These are phyloP conservation scores for Torrubiella hemipterigena DNA, from an alignment of 2,329 filamentous ascomycete genomes.

Conservation along the genomic window DNA sequence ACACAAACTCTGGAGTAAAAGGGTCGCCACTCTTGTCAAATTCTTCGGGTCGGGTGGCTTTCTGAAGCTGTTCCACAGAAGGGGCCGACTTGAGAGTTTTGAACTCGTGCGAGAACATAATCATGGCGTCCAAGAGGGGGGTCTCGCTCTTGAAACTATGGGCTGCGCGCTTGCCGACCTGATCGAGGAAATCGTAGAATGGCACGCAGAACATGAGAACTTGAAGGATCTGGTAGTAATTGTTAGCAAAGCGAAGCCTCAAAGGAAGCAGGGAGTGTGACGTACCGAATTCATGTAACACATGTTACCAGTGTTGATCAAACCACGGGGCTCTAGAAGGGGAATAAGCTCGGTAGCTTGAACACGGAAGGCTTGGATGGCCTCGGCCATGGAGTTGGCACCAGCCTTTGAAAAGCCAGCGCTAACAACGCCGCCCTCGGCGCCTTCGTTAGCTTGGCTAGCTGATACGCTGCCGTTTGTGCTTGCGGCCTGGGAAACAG, in stretches of 20 bases:
- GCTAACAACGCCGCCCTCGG: constrained; percentile 16
- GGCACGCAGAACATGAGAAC: constrained; percentile 86
- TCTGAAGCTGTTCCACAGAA: constrained; percentile 60
- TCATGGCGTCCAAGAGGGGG: constrained; percentile 88
- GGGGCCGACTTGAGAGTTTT: constrained; percentile 69
- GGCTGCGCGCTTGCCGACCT: constrained; percentile 69
- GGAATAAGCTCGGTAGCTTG: constrained; percentile 53
- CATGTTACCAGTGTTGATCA: constrained; percentile 97
- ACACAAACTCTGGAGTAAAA: constrained; percentile 89
- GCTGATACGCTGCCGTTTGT: constrained; percentile 8
- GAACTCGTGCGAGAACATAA: constrained; percentile 93
- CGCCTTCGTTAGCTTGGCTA: constrained; percentile 7
- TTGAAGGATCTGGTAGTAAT: constrained; percentile 71
- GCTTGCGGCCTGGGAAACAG: constrained; percentile 2
- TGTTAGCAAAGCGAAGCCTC: constrained; percentile 19
- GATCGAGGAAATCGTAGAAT: constrained; percentile 88
- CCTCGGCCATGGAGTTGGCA: constrained; percentile 58
- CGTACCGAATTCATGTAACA: constrained; percentile 99
- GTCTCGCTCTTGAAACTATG: constrained; percentile 94
- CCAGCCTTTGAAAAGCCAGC: constrained; percentile 31
- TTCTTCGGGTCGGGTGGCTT: constrained; percentile 67
- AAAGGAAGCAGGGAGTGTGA: constrained; percentile 7
- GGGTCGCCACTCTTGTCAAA: constrained; percentile 84
- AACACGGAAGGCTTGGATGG: constrained; percentile 61
- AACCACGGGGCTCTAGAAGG: constrained; percentile 82